Evolutionary conservation across 352 stramenopile genomes (phyloP), one percentile per base, ranked within the genome.

Genomic region (Halophytophthora batemanensis): DNA sequence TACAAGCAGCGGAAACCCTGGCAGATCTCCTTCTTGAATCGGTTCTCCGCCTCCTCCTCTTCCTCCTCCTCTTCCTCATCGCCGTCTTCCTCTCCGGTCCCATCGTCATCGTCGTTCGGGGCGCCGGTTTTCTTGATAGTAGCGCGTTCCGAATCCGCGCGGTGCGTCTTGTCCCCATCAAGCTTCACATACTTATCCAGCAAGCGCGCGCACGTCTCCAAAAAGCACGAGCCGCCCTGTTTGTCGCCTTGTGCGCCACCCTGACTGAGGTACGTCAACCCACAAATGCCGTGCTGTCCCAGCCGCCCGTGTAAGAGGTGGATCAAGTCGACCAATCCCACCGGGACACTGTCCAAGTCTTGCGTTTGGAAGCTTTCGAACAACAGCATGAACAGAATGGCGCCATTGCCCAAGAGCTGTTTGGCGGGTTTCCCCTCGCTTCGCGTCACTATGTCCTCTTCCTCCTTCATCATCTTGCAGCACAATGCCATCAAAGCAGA

Each of bases 1-100:
- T 91, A 90, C 18, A 91, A 47, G 28, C 82, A 93, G 34, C 70
- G 66, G 31, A 82, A 91, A 50, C 76, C 87, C 48, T 93, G 82
- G 13, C 70, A 77, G 2, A 87, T 23, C 18, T 71, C 74, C 13
- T 59, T 59, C 10, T 87, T 73, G 23, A 87, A 72, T n/a, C 52
- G 19, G 39, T 65, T 47, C n/a, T 56, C 33, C 17, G 36, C 39
- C 50, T 69, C 46, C 22, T 52, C 56, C n/a, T 64, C 43, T 23
- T 61, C 60, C n/a, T 54, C 44, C 11, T 39, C 46, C 3, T 56
- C 39, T 15, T 53, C 35, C 11, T 44, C 40, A 2, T 49, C 42
- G 22, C 17, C 50, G 3, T 45, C 25, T 18, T 54, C 50, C 14
- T 57, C 53, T 28, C 48, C 47, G 14, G 15, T 46, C 31, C 25